Conservation (phyloP, 768 basidiomycete species). For the Rhodotorula toruloides region DNA sequence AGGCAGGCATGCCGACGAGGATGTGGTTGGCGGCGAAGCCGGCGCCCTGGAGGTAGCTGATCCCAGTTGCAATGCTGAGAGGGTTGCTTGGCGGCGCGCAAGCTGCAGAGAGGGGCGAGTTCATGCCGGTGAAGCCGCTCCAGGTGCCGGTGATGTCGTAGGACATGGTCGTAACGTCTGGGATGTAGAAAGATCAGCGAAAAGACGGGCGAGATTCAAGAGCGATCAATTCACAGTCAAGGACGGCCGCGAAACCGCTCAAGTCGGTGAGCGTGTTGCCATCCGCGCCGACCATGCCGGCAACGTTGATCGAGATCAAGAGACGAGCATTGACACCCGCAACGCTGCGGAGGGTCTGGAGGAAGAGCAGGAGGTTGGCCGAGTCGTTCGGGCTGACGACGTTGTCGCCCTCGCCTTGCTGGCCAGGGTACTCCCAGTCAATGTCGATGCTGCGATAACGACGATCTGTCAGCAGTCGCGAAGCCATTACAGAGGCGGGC, state of each 20-base stretch:
- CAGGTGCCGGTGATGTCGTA: conserved; percentile 41
- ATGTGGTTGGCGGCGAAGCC: conserved; percentile 37
- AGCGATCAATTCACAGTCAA: conserved; percentile 7
- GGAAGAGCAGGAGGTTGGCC: conserved; percentile 25
- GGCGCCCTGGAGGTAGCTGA: conserved; percentile 27
- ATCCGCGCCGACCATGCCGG: conserved; percentile 3
- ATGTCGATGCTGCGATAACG: conserved; percentile 7
- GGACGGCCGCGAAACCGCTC: conserved; percentile 6
- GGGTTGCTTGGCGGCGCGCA: conserved; percentile 35
- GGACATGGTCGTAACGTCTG: conserved; percentile 13
- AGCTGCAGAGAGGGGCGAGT: conserved; percentile 39
- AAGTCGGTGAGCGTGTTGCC: conserved; percentile 6
- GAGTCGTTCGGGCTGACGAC: conserved; percentile 16
- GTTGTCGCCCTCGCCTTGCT: background rate
- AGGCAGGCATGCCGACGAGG: conserved; percentile 36
- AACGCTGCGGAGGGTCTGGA: conserved; percentile 26
- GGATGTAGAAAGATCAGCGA: background rate
- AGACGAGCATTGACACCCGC: conserved; percentile 20
- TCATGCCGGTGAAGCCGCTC: conserved; percentile 38
- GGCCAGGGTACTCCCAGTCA: conserved; percentile 24
- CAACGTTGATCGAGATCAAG: conserved; percentile 3
- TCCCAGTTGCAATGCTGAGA: conserved; percentile 31
- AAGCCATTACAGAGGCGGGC: background rate
- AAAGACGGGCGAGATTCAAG: background rate
- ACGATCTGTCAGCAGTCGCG: no score